A percentile compares a stretch with the other conserved stretches of the same genome.
Conservation (phyloP, 345 rosid genomes). For the Anastatica hierochuntica region DNA sequence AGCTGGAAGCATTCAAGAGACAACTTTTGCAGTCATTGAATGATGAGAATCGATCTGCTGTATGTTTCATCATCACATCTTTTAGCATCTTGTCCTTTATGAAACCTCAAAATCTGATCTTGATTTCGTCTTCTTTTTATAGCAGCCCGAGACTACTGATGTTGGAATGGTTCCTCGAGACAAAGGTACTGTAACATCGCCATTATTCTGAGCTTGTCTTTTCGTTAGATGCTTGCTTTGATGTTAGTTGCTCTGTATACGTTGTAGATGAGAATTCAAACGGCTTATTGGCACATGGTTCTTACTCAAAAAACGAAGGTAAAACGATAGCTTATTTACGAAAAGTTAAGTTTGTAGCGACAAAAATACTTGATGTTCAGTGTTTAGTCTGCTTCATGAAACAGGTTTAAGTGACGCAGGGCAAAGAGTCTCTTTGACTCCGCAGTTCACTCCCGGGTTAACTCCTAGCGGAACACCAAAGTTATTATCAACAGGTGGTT, state of each 20-base stretch:
- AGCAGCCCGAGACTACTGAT: constrained; percentile 59
- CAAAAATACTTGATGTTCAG: not conserved
- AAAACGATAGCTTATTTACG: not conserved
- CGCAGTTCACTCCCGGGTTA: constrained; percentile 37
- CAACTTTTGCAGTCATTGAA: constrained; percentile 83
- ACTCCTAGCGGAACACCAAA: constrained; percentile 72
- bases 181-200: constrained; percentile 33
- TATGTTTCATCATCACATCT: constrained; percentile 17
- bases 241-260: constrained; percentile 1
- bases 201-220: not conserved
- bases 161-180: constrained; percentile 52
- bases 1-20: constrained; percentile 89
- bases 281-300: constrained; percentile 29
- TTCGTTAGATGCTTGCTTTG: not conserved
- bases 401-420: constrained; percentile 39
- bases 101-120: not conserved
- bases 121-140: not conserved
- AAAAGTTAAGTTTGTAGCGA: not conserved
- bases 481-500: constrained; percentile 44
- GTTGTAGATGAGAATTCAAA: constrained; percentile 42
- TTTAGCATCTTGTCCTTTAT: not conserved
- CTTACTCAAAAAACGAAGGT: constrained; percentile 50
- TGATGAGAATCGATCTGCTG: constrained; percentile 67
- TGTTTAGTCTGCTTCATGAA: not conserved
- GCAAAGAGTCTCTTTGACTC: constrained; percentile 60